These are phyloP conservation scores for Albifimbria verrucaria DNA, from an alignment of 2,329 filamentous ascomycete genomes.

Conservation along the genomic window DNA sequence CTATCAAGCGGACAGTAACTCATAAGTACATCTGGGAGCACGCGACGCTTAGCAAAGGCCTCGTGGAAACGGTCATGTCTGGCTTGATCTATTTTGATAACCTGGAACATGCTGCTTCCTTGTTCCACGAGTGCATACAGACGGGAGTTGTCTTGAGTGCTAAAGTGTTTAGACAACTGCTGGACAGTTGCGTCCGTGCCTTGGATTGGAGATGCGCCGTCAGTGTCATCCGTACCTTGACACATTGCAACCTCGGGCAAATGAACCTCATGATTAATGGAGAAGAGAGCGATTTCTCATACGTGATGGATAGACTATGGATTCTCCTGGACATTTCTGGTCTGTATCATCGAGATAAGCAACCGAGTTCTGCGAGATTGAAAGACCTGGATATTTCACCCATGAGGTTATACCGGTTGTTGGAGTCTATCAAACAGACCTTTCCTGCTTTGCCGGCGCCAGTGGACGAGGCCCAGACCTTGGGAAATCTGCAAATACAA, in stretches of 20 bases:
- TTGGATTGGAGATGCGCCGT: slow-evolving; percentile 37
- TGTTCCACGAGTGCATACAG: slow-evolving; percentile 38
- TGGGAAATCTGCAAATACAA: no score
- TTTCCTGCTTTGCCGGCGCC: no score
- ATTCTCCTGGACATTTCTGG: slow-evolving; percentile 35
- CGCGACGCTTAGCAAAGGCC: slow-evolving; percentile 29
- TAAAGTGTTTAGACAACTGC: slow-evolving; percentile 30
- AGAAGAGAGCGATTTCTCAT: slow-evolving; percentile 14
- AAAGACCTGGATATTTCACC: slow-evolving; percentile 22
- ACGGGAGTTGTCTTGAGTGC: slow-evolving; percentile 28
- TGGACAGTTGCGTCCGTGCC: slow-evolving; percentile 38
- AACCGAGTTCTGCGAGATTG: slow-evolving; percentile 12
- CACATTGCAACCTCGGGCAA: slow-evolving; percentile 21
- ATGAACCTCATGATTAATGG: slow-evolving; percentile 18
- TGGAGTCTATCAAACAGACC: no score
- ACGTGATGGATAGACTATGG: slow-evolving; percentile 27
- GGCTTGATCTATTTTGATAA: slow-evolving; percentile 47
- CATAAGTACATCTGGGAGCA: slow-evolving; percentile 38
- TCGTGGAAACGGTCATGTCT: slow-evolving; percentile 44
- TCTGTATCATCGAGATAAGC: slow-evolving; percentile 10
- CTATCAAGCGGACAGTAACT: slow-evolving; percentile 17
- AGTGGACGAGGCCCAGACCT: no score
- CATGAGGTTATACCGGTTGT: slow-evolving; percentile 15
- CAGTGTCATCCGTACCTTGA: slow-evolving; percentile 26
- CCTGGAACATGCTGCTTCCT: slow-evolving; percentile 38